A percentile compares a stretch with the other conserved stretches of the same genome.
Evolutionary conservation across 164 flowering plant species (phyloP).

Genomic region (Saururus chinensis): DNA sequence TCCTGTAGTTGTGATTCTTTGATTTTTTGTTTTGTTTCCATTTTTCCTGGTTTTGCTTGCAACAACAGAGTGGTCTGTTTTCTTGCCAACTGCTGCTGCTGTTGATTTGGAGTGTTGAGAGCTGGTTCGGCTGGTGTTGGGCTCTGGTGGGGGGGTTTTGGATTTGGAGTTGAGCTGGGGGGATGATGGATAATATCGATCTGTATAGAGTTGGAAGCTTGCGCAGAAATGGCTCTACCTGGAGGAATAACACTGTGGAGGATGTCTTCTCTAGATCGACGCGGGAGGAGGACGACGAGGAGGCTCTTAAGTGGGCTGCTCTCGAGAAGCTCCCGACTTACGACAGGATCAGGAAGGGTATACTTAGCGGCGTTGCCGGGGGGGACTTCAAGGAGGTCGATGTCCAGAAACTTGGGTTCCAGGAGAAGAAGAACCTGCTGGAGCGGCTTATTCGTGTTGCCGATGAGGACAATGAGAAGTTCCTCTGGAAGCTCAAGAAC

Average conservation of each 20-base stretch:
- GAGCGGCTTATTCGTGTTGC: constrained; percentile 63
- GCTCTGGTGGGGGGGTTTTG: too few relatives aligned
- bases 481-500: constrained; percentile 53
- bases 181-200: not conserved
- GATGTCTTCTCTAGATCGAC: constrained; percentile 12
- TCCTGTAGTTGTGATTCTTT: not conserved
- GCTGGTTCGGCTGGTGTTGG: too few relatives aligned
- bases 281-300: constrained; percentile 13
- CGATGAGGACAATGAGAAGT: constrained; percentile 88
- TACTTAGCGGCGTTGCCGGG: not conserved
- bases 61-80: not conserved
- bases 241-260: constrained; percentile 1
- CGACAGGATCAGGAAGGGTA: constrained; percentile 12
- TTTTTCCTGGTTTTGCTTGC: not conserved
- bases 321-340: constrained; percentile 15
- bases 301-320: constrained; percentile 16
- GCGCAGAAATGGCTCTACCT: not conserved
- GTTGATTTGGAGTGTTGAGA: not conserved
- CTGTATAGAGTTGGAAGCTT: not conserved
- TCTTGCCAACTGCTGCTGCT: not conserved
- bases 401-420: constrained; percentile 46
- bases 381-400: constrained; percentile 49
- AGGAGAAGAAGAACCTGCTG: constrained; percentile 53
- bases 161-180: too few relatives aligned
- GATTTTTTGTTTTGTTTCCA: too few relatives aligned